These are phyloP conservation scores for Creolimax fragrantissima DNA, from an alignment of 78 protist species.

Conservation along the genomic window DNA sequence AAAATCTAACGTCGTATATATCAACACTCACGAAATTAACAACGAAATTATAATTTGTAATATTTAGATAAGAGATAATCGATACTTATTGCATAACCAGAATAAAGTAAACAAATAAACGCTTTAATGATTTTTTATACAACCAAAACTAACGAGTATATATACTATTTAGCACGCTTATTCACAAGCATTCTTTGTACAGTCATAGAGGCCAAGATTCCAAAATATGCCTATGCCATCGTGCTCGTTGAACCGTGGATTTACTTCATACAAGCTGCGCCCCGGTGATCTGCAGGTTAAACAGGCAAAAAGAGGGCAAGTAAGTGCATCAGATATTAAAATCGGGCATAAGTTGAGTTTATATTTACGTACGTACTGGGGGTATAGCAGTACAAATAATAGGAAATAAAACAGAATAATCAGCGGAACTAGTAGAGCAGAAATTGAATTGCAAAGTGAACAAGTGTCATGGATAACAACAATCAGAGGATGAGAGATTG, in stretches of 20 bases:
- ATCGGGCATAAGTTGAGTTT: no score
- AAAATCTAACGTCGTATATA: neutral
- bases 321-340: no score
- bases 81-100: neutral
- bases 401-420: no score
- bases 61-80: neutral
- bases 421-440: no score
- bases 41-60: neutral
- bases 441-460: no score
- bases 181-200: neutral
- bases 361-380: no score
- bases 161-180: neutral
- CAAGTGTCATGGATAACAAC: no score
- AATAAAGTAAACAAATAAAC: neutral
- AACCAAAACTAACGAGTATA: neutral
- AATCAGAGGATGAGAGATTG: no score
- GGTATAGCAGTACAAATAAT: no score
- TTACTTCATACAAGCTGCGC: neutral
- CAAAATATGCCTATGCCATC: constrained; percentile 17
- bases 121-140: neutral
- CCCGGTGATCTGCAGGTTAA: neutral
- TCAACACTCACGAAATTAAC: neutral
- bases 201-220: constrained; percentile 17
- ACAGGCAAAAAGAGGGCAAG: no score
- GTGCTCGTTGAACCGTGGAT: constrained; percentile 8